phyloP scores from a whole-genome alignment of 2,329 filamentous ascomycete genomes.

The Phaeosphaeria sp. region DNA sequence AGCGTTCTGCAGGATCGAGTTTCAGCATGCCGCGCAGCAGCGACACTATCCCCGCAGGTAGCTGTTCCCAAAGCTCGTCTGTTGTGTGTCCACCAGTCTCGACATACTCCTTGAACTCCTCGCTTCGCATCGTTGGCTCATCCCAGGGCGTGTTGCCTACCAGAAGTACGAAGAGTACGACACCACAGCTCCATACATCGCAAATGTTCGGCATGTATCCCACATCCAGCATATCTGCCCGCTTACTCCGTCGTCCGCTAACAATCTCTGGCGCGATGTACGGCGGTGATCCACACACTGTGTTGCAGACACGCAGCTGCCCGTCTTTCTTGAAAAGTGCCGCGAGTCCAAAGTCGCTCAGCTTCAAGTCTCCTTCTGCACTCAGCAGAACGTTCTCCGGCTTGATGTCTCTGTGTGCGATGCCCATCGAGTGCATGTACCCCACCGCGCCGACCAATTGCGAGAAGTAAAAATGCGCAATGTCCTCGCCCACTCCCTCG shows the following conservation, averaged over 20 bases:
- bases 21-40: constrained; percentile 93
- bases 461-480: constrained; percentile 94
- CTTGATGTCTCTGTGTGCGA: constrained; percentile 78
- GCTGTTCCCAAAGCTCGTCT: constrained; percentile 83
- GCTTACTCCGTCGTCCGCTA: constrained; percentile 56
- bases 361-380: constrained; percentile 83
- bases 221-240: constrained; percentile 56
- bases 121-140: constrained; percentile 82
- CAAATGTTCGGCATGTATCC: constrained; percentile 81
- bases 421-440: constrained; percentile 95
- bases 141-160: constrained; percentile 99
- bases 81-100: constrained; percentile 79
- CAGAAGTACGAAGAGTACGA: constrained; percentile 94
- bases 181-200: constrained; percentile 97
- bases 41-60: constrained; percentile 78
- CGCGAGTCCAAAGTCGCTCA: constrained; percentile 96
- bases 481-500: constrained; percentile 89
- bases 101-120: constrained; percentile 89
- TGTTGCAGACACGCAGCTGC: constrained; percentile 79
- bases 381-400: constrained; percentile 95
- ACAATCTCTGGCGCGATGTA: constrained; percentile 96
- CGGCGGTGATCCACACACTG: constrained; percentile 92
- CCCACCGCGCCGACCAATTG: constrained; percentile 89
- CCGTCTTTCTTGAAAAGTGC: constrained; percentile 92
- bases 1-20: constrained; percentile 75